Conservation (phyloP, 306 rosid species). For the Cicer arietinum region DNA sequence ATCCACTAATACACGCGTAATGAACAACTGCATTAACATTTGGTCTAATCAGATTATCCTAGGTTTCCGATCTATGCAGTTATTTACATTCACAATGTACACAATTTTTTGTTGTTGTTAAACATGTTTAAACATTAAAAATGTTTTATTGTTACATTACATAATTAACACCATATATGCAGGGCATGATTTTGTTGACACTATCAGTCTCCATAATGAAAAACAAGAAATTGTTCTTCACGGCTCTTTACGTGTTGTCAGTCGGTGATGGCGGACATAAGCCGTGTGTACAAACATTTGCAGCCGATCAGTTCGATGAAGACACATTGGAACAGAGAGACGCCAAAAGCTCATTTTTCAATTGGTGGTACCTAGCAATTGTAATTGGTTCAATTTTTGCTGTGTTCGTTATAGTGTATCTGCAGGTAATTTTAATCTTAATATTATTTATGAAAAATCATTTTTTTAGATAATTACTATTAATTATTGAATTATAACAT, state of each 20-base stretch:
- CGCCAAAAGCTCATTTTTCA: slow-evolving; percentile 71
- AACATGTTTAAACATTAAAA: background rate
- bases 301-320: slow-evolving; percentile 79
- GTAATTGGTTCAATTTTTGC: slow-evolving; percentile 60
- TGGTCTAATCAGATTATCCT: too few species aligned
- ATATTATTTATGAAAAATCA: background rate
- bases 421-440: slow-evolving; percentile 56
- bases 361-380: slow-evolving; percentile 74
- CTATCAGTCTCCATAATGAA: slow-evolving; percentile 54
- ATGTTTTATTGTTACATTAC: background rate
- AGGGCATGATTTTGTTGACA: slow-evolving; percentile 64
- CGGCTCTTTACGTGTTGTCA: slow-evolving; percentile 58
- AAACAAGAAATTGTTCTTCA: slow-evolving; percentile 44
- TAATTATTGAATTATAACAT: too few species aligned
- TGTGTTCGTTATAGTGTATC: slow-evolving; percentile 51
- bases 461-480: too few species aligned
- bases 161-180: slow-evolving; percentile 5
- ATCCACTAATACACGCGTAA: too few species aligned
- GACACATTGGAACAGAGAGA: slow-evolving; percentile 55
- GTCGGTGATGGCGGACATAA: slow-evolving; percentile 78
- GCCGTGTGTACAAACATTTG: slow-evolving; percentile 84
- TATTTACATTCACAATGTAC: too few species aligned
- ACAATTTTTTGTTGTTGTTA: too few species aligned
- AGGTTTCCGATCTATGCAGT: too few species aligned
- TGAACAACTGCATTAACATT: too few species aligned